Percentiles rank a stretch among this genome's conserved stretches.
Conservation (phyloP, 1,284 basidiomycete genomes). For the Microstroma glucosiphilum region DNA sequence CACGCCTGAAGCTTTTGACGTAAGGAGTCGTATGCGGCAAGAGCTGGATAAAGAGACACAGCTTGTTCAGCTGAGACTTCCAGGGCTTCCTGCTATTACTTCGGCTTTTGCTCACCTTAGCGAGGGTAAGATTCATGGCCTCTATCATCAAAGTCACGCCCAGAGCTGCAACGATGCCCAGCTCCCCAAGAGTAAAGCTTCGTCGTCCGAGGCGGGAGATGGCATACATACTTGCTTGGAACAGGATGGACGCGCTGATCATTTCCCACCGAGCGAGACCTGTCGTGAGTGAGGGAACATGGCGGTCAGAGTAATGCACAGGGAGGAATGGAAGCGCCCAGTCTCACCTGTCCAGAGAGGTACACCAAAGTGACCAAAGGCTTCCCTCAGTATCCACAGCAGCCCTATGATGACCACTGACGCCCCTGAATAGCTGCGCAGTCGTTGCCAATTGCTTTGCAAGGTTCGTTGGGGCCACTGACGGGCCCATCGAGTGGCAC, state of each 20-base stretch:
- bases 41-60: slow-evolving; percentile 15
- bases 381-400: slow-evolving; percentile 41
- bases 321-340: slow-evolving; percentile 19
- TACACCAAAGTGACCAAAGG: slow-evolving; percentile 35
- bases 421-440: slow-evolving; percentile 51
- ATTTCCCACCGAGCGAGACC: slow-evolving; percentile 58
- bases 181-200: slow-evolving; percentile 89
- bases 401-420: slow-evolving; percentile 41
- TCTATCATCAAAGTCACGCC: slow-evolving; percentile 83
- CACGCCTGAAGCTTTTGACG: slow-evolving; percentile 85
- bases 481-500: slow-evolving; percentile 32
- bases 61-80: neutral
- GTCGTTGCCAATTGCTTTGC: slow-evolving; percentile 44
- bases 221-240: slow-evolving; percentile 83
- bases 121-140: slow-evolving; percentile 35
- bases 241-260: slow-evolving; percentile 69
- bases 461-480: slow-evolving; percentile 27
- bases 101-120: slow-evolving; percentile 19
- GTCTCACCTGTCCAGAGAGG: slow-evolving; percentile 42
- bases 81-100: neutral
- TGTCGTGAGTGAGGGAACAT: slow-evolving; percentile 12
- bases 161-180: slow-evolving; percentile 78
- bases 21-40: slow-evolving; percentile 62
- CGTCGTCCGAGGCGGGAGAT: slow-evolving; percentile 82
- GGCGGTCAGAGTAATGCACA: slow-evolving; percentile 12